These are phyloP conservation scores for Lentinula guzmanii DNA, from an alignment of 768 basidiomycete genomes.

Conservation along the genomic window DNA sequence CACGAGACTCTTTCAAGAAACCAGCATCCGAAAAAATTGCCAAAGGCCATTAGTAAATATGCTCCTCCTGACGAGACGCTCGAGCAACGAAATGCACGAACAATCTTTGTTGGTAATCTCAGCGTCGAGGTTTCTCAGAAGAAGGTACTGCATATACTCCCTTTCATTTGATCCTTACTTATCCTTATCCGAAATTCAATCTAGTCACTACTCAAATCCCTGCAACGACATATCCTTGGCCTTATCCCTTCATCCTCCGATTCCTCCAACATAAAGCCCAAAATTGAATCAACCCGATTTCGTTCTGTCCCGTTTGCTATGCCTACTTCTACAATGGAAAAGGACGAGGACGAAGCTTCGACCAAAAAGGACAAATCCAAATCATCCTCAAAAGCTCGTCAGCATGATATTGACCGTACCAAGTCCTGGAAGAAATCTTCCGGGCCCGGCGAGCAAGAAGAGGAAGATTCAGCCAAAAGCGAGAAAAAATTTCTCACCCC, in stretches of 20 bases:
- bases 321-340: constrained; percentile 62
- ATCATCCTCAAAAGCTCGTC: constrained; percentile 26
- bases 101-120: constrained; percentile 90
- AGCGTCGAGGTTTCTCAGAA: constrained; percentile 69
- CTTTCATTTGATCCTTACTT: not conserved
- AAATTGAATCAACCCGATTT: constrained; percentile 90
- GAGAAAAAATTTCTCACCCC: constrained; percentile 71
- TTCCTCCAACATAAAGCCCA: constrained; percentile 18
- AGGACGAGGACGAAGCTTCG: constrained; percentile 28
- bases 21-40: constrained; percentile 20
- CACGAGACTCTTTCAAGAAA: constrained; percentile 53
- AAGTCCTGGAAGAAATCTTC: constrained; percentile 48
- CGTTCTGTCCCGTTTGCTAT: constrained; percentile 88
- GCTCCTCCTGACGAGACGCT: constrained; percentile 66
- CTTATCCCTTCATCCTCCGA: constrained; percentile 50
- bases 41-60: constrained; percentile 33
- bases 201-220: constrained; percentile 69
- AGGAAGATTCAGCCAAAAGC: constrained; percentile 33
- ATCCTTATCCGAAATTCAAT: not conserved
- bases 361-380: constrained; percentile 24
- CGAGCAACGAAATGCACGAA: constrained; percentile 70
- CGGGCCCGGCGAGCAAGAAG: constrained; percentile 24
- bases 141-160: constrained; percentile 45
- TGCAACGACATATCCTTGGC: constrained; percentile 71
- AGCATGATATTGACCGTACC: constrained; percentile 54